phyloP scores from a whole-genome alignment of 148 eudicot species.

The Oxyria digyna region DNA sequence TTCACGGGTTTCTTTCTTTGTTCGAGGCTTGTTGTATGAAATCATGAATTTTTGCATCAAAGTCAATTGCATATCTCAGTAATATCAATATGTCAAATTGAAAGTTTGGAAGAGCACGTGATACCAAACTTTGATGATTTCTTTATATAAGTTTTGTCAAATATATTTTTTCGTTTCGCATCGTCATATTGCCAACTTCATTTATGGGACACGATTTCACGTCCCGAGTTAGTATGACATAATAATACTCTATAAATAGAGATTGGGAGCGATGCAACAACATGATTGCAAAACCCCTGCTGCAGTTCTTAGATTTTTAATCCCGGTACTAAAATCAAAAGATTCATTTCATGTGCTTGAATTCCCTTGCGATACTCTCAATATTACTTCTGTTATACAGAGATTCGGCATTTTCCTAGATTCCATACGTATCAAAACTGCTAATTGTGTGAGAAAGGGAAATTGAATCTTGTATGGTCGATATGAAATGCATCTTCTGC shows the following conservation, averaged over 20 bases:
- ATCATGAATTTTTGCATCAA: not conserved
- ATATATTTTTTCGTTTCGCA: not conserved
- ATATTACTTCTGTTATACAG: not conserved
- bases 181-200: too few species aligned
- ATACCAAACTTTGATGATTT: too few species aligned
- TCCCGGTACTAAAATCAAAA: too few species aligned
- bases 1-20: not conserved
- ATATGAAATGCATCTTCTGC: not conserved
- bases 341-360: too few species aligned
- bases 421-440: conserved; percentile 3
- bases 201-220: too few species aligned
- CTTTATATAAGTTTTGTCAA: not conserved
- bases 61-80: not conserved
- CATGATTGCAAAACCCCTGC: too few species aligned
- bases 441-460: not conserved
- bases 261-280: too few species aligned
- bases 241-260: too few species aligned
- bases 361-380: too few species aligned
- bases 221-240: too few species aligned
- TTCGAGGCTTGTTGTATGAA: not conserved
- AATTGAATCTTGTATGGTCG: not conserved
- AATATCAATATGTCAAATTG: not conserved
- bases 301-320: too few species aligned
- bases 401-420: not conserved
- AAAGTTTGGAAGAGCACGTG: not conserved